These are phyloP conservation scores for Apophysomyces elegans DNA, from an alignment of 371 early-diverging fungal species.

Conservation along the genomic window DNA sequence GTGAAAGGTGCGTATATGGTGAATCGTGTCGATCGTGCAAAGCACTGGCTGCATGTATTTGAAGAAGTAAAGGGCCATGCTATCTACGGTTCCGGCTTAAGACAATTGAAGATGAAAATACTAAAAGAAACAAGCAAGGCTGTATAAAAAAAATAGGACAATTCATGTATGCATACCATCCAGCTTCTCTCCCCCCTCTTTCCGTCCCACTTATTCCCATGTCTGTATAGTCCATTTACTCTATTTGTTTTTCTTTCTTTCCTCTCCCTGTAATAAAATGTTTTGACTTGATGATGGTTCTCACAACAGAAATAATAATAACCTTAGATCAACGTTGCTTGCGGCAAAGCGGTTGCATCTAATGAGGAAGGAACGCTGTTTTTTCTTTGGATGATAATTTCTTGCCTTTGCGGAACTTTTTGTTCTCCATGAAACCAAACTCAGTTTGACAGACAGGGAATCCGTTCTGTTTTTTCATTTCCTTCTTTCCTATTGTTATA, in stretches of 20 bases:
- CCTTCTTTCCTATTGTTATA: neutral
- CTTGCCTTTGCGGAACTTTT: too few relatives aligned
- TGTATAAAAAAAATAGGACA: constrained; percentile 1
- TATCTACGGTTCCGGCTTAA: neutral
- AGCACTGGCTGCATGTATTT: constrained; percentile 31
- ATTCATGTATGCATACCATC: neutral
- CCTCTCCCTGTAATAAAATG: constrained; percentile 1
- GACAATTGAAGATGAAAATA: neutral
- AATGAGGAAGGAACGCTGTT: too few relatives aligned
- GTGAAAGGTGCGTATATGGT: constrained; percentile 24
- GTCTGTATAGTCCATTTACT: constrained; percentile 3
- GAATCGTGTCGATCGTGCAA: constrained; percentile 22
- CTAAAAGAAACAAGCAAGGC: constrained; percentile 3
- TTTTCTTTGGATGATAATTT: too few relatives aligned
- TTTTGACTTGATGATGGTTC: neutral
- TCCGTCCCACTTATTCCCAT: constrained; percentile 1
- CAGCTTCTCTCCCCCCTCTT: neutral
- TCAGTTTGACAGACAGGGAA: too few relatives aligned
- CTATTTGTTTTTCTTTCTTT: neutral
- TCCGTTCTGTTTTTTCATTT: neutral
- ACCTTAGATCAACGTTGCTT: too few relatives aligned
- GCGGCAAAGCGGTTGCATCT: too few relatives aligned
- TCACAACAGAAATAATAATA: too few relatives aligned
- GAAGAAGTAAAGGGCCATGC: constrained; percentile 18
- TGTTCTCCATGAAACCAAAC: too few relatives aligned